Conservation (phyloP, 2,329 filamentous ascomycete genomes). For the Aureobasidium sp. region DNA sequence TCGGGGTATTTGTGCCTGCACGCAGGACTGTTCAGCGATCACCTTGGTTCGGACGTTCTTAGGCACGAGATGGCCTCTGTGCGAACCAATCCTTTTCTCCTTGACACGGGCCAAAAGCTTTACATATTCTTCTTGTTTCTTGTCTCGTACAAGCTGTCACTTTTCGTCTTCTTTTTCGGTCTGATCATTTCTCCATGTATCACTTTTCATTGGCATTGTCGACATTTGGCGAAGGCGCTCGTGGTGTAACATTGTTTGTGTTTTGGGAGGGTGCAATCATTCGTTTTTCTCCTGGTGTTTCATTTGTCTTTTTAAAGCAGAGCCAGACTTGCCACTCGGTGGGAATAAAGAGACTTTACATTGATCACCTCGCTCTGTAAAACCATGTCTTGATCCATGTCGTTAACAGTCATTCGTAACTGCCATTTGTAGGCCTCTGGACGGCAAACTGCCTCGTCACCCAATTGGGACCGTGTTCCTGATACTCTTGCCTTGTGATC, state of each 20-base stretch:
- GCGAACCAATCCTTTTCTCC: too few relatives aligned
- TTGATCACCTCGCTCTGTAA: background rate
- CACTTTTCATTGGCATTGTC: slow-evolving; percentile 1
- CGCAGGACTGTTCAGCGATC: background rate
- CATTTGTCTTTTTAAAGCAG: too few relatives aligned
- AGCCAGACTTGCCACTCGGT: too few relatives aligned
- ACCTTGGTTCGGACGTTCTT: slow-evolving; percentile 1
- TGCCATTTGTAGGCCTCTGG: background rate
- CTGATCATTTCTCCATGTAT: background rate
- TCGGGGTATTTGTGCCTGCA: background rate
- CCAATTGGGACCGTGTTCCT: slow-evolving; percentile 63
- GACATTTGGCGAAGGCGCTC: slow-evolving; percentile 10
- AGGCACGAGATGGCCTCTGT: too few relatives aligned
- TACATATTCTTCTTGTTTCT: background rate
- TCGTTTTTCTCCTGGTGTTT: too few relatives aligned
- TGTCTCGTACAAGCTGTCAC: background rate
- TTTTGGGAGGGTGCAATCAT: too few relatives aligned
- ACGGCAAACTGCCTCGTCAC: slow-evolving; percentile 26
- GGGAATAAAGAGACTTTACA: background rate
- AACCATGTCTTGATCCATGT: background rate
- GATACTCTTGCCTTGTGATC: slow-evolving; percentile 85
- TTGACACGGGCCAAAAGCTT: background rate
- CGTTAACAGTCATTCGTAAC: background rate
- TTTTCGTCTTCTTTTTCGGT: background rate
- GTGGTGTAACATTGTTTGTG: background rate